Conservation (phyloP, 805 yeast genomes). For the Saccharomyces mikatae region DNA sequence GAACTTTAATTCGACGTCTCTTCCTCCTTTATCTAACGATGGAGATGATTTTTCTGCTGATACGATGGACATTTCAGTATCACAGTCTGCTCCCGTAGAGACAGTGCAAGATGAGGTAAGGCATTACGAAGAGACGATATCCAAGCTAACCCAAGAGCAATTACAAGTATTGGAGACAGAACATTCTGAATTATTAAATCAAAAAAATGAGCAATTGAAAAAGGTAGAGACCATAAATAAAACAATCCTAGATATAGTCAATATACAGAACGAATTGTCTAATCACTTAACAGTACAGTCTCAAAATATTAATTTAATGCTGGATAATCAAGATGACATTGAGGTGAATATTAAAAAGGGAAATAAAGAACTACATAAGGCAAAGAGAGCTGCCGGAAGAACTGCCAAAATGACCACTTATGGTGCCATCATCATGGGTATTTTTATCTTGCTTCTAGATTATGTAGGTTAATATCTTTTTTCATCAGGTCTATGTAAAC, state of each 20-base stretch:
- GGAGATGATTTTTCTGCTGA: conserved; percentile 18
- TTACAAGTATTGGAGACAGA: conserved; percentile 50
- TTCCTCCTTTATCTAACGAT: not conserved
- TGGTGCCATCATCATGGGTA: conserved; percentile 47
- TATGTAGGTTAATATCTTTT: conserved; percentile 31
- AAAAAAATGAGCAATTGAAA: conserved; percentile 52
- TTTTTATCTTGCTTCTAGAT: conserved; percentile 49
- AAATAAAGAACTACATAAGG: conserved; percentile 59
- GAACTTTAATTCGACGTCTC: not conserved
- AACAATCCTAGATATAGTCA: conserved; percentile 64
- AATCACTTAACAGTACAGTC: conserved; percentile 67
- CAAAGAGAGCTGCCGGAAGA: conserved; percentile 56
- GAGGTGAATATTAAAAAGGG: conserved; percentile 61
- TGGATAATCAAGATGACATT: conserved; percentile 61
- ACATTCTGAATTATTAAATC: conserved; percentile 44
- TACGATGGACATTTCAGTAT: conserved; percentile 23
- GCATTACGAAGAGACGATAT: conserved; percentile 31
- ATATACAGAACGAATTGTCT: conserved; percentile 65
- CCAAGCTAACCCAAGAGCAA: conserved; percentile 42
- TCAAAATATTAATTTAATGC: conserved; percentile 53
- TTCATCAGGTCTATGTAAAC: not conserved
- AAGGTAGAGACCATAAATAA: conserved; percentile 53
- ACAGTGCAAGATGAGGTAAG: conserved; percentile 29
- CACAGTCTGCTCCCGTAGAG: conserved; percentile 19
- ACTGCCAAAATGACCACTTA: conserved; percentile 51